Evolutionary conservation across 23 red algal genomes (phyloP).

Genomic region (Gracilariopsis chorda): DNA sequence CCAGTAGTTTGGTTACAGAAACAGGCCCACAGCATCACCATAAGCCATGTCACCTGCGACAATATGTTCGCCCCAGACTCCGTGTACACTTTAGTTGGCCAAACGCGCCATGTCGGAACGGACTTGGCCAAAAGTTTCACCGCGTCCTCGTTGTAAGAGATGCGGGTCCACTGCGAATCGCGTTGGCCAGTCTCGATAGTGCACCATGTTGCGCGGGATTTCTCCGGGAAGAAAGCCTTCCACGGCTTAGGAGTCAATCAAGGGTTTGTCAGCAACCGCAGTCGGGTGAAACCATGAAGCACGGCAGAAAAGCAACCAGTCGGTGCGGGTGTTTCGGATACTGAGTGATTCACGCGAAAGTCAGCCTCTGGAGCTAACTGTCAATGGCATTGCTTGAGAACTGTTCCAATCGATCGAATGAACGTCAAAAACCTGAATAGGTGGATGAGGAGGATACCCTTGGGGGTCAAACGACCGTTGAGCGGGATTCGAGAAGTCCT

Average conservation of each 20-base stretch:
- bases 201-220: not conserved
- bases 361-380: too few species aligned
- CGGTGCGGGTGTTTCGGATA: not conserved
- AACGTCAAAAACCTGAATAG: too few species aligned
- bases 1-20: too few species aligned
- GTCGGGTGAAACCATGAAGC: not conserved
- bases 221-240: not conserved
- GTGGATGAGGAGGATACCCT: too few species aligned
- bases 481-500: too few species aligned
- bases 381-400: too few species aligned
- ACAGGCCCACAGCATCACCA: too few species aligned
- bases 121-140: not conserved
- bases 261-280: not conserved
- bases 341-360: not conserved
- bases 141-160: not conserved
- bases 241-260: not conserved
- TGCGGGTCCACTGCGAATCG: not conserved
- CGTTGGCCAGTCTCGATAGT: not conserved
- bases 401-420: too few species aligned
- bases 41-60: not conserved
- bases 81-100: not conserved
- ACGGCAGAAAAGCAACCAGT: not conserved
- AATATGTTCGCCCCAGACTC: not conserved
- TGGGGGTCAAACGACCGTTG: too few species aligned
- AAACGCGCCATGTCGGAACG: not conserved